A percentile compares a stretch with the other conserved stretches of the same genome.
Conservation (phyloP, 768 basidiomycete species). For the Mycena chlorophos region DNA sequence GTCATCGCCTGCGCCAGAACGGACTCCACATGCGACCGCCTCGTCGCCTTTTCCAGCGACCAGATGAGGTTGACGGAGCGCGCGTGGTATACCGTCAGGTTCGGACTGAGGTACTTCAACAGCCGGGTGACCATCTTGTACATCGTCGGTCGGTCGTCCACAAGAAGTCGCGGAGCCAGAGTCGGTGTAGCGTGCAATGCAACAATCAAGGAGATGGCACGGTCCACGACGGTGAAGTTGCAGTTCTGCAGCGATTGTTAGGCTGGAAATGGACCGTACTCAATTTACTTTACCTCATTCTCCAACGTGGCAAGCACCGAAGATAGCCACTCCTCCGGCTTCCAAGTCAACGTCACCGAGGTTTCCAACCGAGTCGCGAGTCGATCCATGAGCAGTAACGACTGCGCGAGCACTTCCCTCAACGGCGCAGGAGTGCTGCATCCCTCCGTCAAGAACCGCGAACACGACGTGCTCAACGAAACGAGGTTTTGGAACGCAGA, state of each 20-base stretch:
- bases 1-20: slow-evolving; percentile 75
- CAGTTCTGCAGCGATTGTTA: slow-evolving; percentile 39
- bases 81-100: slow-evolving; percentile 72
- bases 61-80: slow-evolving; percentile 83
- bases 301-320: slow-evolving; percentile 54
- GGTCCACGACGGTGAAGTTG: slow-evolving; percentile 71
- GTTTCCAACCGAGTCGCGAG: slow-evolving; percentile 48
- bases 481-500: slow-evolving; percentile 58
- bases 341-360: slow-evolving; percentile 51
- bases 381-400: slow-evolving; percentile 51
- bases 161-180: slow-evolving; percentile 51
- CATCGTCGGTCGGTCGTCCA: slow-evolving; percentile 59
- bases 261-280: slow-evolving; percentile 8
- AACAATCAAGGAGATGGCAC: slow-evolving; percentile 56
- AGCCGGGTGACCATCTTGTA: slow-evolving; percentile 66
- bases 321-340: slow-evolving; percentile 63
- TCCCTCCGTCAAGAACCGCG: slow-evolving; percentile 35
- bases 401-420: slow-evolving; percentile 54
- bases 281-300: slow-evolving; percentile 44
- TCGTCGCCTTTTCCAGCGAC: slow-evolving; percentile 63
- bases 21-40: slow-evolving; percentile 69
- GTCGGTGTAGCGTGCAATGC: slow-evolving; percentile 51
- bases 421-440: slow-evolving; percentile 32
- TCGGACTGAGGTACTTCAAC: slow-evolving; percentile 68
- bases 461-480: slow-evolving; percentile 47